A percentile compares a stretch with the other conserved stretches of the same genome.
phyloP scores from a whole-genome alignment of 2,329 filamentous ascomycete genomes.

The Scedosporium dehoogii region DNA sequence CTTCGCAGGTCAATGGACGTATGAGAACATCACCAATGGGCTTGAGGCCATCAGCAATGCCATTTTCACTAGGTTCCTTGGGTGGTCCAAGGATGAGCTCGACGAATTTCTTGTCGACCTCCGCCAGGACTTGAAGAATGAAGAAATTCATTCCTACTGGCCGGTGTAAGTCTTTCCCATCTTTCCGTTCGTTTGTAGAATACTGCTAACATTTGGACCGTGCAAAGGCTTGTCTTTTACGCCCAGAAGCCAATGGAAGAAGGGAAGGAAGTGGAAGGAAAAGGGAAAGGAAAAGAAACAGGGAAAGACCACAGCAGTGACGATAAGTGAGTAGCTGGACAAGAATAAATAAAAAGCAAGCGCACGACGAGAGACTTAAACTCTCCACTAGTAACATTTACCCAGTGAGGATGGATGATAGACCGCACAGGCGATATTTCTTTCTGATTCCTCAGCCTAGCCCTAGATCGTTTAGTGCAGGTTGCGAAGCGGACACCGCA shows the following conservation, averaged over 20 bases:
- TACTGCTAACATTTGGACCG: background rate
- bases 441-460: no score
- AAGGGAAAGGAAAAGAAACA: background rate
- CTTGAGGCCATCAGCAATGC: slow-evolving; percentile 21
- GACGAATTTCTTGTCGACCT: slow-evolving; percentile 17
- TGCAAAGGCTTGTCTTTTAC: background rate
- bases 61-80: slow-evolving; percentile 20
- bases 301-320: no score
- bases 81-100: slow-evolving; percentile 20
- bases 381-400: no score
- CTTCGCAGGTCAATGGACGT: slow-evolving; percentile 13
- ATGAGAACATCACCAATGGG: slow-evolving; percentile 11
- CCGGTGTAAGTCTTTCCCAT: slow-evolving; percentile 16
- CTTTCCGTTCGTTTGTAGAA: background rate
- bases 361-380: no score
- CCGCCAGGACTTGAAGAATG: slow-evolving; percentile 18
- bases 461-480: no score
- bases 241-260: background rate
- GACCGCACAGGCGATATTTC: no score
- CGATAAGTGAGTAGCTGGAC: no score
- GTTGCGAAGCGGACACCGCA: no score
- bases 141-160: slow-evolving; percentile 20
- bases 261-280: background rate
- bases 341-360: no score
- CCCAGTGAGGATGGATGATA: no score